phyloP scores from a whole-genome alignment of 2,329 filamentous ascomycete species.

The Achaetomium macrosporum region DNA sequence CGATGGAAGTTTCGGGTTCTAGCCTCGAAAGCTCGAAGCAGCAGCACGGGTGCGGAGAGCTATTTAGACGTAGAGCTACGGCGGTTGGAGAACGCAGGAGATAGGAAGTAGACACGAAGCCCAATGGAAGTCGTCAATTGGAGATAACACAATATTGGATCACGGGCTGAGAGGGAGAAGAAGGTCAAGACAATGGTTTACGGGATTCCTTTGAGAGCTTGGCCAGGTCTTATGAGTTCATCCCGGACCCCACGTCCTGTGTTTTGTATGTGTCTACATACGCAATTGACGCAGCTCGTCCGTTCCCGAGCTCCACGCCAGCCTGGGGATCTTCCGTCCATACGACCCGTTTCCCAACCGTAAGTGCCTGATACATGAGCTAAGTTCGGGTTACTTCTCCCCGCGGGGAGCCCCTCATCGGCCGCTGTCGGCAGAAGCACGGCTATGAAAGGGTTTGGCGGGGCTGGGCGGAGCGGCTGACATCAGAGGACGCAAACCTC shows the following conservation, averaged over 20 bases:
- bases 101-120: background rate
- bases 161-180: background rate
- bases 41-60: too few species aligned
- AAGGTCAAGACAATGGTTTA: constrained; percentile 8
- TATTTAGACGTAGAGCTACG: background rate
- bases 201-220: background rate
- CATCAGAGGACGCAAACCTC: constrained; percentile 11
- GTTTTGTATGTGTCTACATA: background rate
- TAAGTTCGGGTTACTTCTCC: constrained; percentile 3
- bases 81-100: background rate
- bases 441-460: constrained; percentile 19
- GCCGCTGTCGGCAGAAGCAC: constrained; percentile 22
- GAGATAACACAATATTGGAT: background rate
- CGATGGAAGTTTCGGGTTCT: background rate
- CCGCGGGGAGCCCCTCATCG: constrained; percentile 17
- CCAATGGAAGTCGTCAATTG: constrained; percentile 4
- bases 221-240: background rate
- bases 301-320: background rate
- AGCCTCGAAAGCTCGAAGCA: too few species aligned
- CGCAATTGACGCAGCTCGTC: background rate
- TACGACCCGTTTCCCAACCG: background rate
- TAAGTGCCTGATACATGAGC: background rate
- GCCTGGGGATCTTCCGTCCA: constrained; percentile 9
- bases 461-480: constrained; percentile 8
- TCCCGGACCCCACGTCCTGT: background rate